Evolutionary conservation across 495 filamentous ascomycete genomes (phyloP), one percentile per base, ranked within the genome.

Genomic region (Copromyces sp.): DNA sequence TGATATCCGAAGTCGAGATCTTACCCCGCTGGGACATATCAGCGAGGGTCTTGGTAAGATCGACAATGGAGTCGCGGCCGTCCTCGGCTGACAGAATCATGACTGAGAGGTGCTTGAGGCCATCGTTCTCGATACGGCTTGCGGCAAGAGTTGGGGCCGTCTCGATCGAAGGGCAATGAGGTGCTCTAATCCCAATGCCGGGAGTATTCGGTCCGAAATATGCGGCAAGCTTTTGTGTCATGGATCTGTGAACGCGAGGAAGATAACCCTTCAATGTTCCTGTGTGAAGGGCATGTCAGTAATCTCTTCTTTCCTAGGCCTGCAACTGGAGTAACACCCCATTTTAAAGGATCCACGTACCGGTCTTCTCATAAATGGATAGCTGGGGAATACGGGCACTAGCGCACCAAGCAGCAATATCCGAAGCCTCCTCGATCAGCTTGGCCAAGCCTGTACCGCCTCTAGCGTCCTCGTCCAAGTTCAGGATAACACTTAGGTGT

Each of bases 1-100:
- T 93, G 73, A 99, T 94, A 78, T 99, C 94, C 20, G 86, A 81
- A 0, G 91, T 83, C 3, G 87, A 87, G 29, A 99, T 82, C 80
- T 97, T 97, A 69, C 90, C 90, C 72, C 91, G 89, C 83, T 99
- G 95, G 5, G 93, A 89, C 95, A 99, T 97, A 76, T 97, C 93
- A 7, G 94, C 88, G 9, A 99, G 85, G 4, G 96, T 98, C 78
- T 94, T 96, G 59, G 96, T 98, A 37, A 99, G 87, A 81, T 98
- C 95, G 11, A 98, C 94, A 71, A 99, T 86, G 11, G 95, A 97
- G 77, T 96, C 92, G 44, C 94, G 90, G 40, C 95, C 94, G 78
- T 98, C 95, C 44, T 93, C 91, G 32, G 91, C 88, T 39, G 93
- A 95, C 47, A 99, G 85, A 39, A 99, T 89, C n/a, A 97, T 85